phyloP scores from a whole-genome alignment of 2,329 filamentous ascomycete species.

The Elsinoe batatas region DNA sequence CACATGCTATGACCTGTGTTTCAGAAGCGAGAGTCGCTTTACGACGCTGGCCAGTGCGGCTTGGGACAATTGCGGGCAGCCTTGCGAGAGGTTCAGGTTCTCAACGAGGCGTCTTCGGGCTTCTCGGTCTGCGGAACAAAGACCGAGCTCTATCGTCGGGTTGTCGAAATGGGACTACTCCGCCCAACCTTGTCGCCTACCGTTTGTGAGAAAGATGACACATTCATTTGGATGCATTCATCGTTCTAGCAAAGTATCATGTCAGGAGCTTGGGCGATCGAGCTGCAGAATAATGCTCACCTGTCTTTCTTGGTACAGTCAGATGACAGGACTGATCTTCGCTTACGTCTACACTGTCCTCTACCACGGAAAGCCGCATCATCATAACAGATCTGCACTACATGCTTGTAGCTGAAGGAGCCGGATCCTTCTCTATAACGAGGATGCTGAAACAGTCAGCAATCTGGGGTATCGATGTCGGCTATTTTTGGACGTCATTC shows the following conservation, averaged over 20 bases:
- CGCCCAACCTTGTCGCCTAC: background rate
- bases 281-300: background rate
- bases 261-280: background rate
- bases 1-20: too few relatives aligned
- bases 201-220: background rate
- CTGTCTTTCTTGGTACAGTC: background rate
- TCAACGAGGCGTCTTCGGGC: background rate
- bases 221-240: background rate
- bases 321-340: background rate
- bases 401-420: background rate
- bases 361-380: background rate
- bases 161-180: background rate
- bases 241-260: background rate
- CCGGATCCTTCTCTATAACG: constrained; percentile 7
- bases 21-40: background rate
- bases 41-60: background rate
- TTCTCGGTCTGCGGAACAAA: background rate
- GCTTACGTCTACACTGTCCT: background rate
- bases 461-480: background rate
- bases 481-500: constrained; percentile 8
- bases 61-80: background rate
- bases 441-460: background rate
- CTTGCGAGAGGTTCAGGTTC: constrained; percentile 2
- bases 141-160: background rate
- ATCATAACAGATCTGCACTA: background rate